Evolutionary conservation across 169 alveolate genomes (phyloP).

Genomic region (Amoebophrya sp.): DNA sequence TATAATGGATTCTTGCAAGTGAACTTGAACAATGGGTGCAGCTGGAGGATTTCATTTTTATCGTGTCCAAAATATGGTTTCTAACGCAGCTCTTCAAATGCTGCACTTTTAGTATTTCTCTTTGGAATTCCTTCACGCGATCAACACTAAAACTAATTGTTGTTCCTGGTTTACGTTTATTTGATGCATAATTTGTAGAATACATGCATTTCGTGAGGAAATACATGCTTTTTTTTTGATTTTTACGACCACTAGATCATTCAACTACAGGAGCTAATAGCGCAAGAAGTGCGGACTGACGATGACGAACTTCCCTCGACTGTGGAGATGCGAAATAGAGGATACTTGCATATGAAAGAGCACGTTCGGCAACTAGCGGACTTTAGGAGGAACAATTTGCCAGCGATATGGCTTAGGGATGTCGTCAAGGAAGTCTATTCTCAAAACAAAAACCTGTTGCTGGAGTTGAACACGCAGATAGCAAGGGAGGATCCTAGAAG

Average conservation of each 20-base stretch:
- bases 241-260: neutral
- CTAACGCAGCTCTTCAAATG: no score
- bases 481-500: neutral
- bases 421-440: neutral
- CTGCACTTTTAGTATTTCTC: no score
- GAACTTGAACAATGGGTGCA: no score
- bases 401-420: neutral
- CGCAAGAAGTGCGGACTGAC: neutral
- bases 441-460: neutral
- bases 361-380: neutral
- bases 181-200: neutral
- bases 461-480: constrained; percentile 15
- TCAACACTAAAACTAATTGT: no score
- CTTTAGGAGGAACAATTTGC: constrained; percentile 10
- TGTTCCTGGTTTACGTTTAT: neutral
- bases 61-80: no score
- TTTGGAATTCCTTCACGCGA: no score
- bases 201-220: neutral
- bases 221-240: neutral
- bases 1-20: no score
- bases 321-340: neutral
- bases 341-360: neutral
- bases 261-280: neutral
- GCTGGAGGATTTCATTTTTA: no score
- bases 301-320: neutral